A percentile compares a stretch with the other conserved stretches of the same genome.
Conservation (phyloP, 164 flowering plant species). For the Malania oleifera region DNA sequence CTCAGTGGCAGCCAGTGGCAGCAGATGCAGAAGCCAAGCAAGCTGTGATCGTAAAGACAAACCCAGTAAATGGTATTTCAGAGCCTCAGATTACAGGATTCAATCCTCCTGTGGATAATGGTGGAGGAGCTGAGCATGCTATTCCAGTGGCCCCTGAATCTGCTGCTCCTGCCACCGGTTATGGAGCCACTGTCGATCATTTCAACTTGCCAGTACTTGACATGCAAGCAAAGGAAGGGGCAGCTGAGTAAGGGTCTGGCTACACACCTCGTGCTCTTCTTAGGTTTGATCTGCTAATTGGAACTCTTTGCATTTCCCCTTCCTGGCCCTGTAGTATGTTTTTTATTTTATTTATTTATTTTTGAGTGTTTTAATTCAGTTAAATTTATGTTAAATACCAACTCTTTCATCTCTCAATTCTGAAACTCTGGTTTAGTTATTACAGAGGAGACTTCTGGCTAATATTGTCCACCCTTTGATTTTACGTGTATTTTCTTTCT, state of each 20-base stretch:
- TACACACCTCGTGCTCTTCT: too few species aligned
- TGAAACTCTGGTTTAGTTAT: too few species aligned
- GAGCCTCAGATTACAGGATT: not conserved
- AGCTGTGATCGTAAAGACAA: not conserved
- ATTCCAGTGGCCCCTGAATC: not conserved
- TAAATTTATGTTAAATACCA: too few species aligned
- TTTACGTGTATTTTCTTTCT: too few species aligned
- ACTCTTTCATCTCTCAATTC: too few species aligned
- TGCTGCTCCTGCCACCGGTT: not conserved
- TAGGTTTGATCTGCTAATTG: too few species aligned
- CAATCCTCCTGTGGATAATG: not conserved
- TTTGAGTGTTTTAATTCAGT: too few species aligned
- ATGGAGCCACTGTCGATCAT: not conserved
- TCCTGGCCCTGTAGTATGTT: too few species aligned
- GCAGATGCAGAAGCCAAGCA: not conserved
- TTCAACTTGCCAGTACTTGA: not conserved
- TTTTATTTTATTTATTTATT: too few species aligned
- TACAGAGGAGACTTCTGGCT: too few species aligned
- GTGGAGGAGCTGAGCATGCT: not conserved
- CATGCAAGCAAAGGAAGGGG: slow-evolving; percentile 3
- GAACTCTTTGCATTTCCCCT: too few species aligned
- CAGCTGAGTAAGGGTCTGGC: not conserved
- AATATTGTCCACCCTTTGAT: too few species aligned
- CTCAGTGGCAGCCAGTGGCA: not conserved
- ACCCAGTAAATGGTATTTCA: not conserved